phyloP scores from a whole-genome alignment of 352 stramenopile genomes.

The Phytophthora palmivora region DNA sequence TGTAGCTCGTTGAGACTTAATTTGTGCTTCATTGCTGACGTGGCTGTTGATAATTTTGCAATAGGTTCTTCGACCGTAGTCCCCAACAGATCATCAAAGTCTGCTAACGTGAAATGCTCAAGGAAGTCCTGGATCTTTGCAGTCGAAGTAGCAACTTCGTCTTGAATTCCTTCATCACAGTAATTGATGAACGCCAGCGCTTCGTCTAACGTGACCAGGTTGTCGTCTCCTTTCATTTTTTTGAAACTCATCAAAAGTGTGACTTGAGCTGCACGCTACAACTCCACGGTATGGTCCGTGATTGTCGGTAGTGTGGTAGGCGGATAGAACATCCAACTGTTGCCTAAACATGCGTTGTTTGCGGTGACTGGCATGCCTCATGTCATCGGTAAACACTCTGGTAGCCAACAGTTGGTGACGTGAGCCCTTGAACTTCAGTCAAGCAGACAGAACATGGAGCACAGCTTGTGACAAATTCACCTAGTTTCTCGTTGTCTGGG shows the following conservation, averaged over 20 bases:
- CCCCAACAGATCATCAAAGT: constrained; percentile 15
- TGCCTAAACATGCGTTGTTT: constrained; percentile 6
- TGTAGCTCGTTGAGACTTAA: not conserved
- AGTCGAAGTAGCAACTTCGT: not conserved
- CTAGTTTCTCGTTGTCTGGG: constrained; percentile 1
- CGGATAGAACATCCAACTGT: not conserved
- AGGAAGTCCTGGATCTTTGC: not conserved
- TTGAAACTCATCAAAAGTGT: not conserved
- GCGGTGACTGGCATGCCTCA: not conserved
- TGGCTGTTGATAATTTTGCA: not conserved
- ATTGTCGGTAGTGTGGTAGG: constrained; percentile 20
- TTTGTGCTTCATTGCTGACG: not conserved
- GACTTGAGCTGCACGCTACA: too few species aligned
- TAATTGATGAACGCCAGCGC: constrained; percentile 24
- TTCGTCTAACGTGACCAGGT: constrained; percentile 23
- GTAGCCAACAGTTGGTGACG: constrained; percentile 13
- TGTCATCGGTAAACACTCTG: constrained; percentile 10
- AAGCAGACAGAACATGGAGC: too few species aligned
- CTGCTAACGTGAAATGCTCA: constrained; percentile 6
- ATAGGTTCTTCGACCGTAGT: not conserved
- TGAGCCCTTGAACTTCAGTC: constrained; percentile 10
- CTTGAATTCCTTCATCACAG: not conserved
- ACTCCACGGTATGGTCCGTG: not conserved
- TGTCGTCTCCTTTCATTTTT: constrained; percentile 1
- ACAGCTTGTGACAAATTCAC: not conserved